Conservation (phyloP, 495 filamentous ascomycete species). For the Aspergillus nanangensis region DNA sequence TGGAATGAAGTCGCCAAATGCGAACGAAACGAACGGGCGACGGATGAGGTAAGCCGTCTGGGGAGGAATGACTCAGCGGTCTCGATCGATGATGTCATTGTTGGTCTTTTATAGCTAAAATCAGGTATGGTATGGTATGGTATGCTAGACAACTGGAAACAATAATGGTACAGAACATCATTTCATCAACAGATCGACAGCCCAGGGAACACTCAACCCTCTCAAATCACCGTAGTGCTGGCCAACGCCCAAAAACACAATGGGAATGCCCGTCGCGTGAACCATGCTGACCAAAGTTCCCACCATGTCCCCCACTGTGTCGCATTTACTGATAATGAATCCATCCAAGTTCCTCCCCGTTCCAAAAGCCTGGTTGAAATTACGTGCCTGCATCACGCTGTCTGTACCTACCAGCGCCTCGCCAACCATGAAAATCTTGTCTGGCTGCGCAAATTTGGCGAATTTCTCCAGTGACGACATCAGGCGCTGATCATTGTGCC, state of each 20-base stretch:
- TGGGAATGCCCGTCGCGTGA: conserved; percentile 92
- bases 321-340: conserved; percentile 97
- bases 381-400: conserved; percentile 88
- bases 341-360: conserved; percentile 76
- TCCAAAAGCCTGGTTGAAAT: conserved; percentile 93
- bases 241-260: conserved; percentile 89
- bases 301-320: conserved; percentile 98
- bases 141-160: too few species aligned
- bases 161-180: too few species aligned
- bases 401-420: conserved; percentile 95
- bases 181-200: conserved; percentile 74
- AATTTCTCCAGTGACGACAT: conserved; percentile 98
- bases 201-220: conserved; percentile 89
- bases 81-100: not conserved
- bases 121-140: too few species aligned
- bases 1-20: too few species aligned
- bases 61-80: not conserved
- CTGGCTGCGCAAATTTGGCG: conserved; percentile 87
- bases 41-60: not conserved
- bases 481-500: conserved; percentile 91
- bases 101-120: too few species aligned
- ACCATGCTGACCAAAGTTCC: conserved; percentile 96
- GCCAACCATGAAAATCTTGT: conserved; percentile 99
- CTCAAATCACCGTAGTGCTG: conserved; percentile 96
- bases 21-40: not conserved